These are phyloP conservation scores for Globisporangium abappressorium DNA, from an alignment of 352 stramenopile genomes.

Conservation along the genomic window DNA sequence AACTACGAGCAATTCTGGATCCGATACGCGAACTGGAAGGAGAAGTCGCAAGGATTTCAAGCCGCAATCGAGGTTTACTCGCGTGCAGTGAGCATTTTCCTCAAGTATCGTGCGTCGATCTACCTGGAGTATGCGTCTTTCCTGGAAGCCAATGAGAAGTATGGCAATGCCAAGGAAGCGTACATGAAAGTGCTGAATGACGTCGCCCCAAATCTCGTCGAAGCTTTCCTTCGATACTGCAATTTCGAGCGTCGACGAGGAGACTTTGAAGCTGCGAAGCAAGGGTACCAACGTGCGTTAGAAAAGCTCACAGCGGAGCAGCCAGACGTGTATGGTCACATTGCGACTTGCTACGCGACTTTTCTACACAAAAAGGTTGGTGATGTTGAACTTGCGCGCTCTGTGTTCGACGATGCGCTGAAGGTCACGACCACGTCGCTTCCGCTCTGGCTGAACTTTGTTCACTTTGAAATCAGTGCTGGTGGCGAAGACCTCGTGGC, in stretches of 20 bases:
- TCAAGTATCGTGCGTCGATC: slow-evolving; percentile 71
- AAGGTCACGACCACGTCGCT: slow-evolving; percentile 43
- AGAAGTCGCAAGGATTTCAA: slow-evolving; percentile 51
- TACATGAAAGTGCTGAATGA: slow-evolving; percentile 59
- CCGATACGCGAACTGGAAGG: slow-evolving; percentile 64
- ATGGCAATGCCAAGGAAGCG: slow-evolving; percentile 41
- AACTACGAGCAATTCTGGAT: slow-evolving; percentile 85
- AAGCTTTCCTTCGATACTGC: slow-evolving; percentile 61
- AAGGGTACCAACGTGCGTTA: slow-evolving; percentile 53
- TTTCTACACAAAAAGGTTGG: slow-evolving; percentile 51
- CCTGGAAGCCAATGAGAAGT: slow-evolving; percentile 55
- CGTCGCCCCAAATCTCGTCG: slow-evolving; percentile 56
- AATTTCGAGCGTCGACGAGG: slow-evolving; percentile 70
- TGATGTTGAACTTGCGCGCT: slow-evolving; percentile 37
- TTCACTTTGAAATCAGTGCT: slow-evolving; percentile 64
- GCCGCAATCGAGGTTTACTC: slow-evolving; percentile 63
- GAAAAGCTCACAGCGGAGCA: slow-evolving; percentile 36
- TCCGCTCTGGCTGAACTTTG: slow-evolving; percentile 62
- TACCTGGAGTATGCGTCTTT: slow-evolving; percentile 77
- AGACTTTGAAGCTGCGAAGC: slow-evolving; percentile 45
- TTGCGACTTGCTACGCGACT: slow-evolving; percentile 55
- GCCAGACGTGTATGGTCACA: slow-evolving; percentile 40
- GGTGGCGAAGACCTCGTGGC: slow-evolving; percentile 30
- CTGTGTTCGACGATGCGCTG: slow-evolving; percentile 41
- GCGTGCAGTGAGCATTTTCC: slow-evolving; percentile 57